phyloP scores from a whole-genome alignment of 257 asterid genomes.

The Apocynum venetum region DNA sequence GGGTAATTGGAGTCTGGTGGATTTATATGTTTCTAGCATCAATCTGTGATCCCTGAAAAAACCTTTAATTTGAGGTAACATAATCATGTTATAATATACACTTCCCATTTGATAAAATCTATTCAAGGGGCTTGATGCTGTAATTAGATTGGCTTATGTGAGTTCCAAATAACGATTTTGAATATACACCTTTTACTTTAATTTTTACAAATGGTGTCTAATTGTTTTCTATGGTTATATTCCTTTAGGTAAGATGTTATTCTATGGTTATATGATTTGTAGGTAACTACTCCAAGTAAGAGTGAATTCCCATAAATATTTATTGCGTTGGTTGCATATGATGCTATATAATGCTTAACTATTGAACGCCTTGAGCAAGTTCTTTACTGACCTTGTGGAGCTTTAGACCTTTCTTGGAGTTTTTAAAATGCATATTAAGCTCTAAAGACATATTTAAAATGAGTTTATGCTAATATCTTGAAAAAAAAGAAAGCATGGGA shows the following conservation, averaged over 20 bases:
- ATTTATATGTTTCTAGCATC: neutral
- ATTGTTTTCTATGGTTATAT: neutral
- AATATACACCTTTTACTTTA: neutral
- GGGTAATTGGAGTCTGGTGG: neutral
- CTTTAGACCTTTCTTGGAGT: neutral
- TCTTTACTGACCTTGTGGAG: neutral
- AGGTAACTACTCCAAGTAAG: neutral
- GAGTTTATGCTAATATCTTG: neutral
- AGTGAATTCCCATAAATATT: neutral
- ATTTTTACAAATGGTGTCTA: neutral
- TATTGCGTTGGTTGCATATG: neutral
- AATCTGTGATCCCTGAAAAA: neutral
- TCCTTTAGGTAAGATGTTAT: neutral
- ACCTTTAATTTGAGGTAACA: neutral
- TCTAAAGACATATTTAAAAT: neutral
- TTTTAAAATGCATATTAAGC: neutral
- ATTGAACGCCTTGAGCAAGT: neutral
- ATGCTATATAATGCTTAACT: neutral
- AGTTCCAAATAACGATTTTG: neutral
- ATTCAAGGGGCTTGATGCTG: neutral
- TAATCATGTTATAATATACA: neutral
- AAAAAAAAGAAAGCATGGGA: neutral
- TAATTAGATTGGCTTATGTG: neutral
- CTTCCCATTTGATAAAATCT: neutral
- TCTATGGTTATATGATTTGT: neutral